These are phyloP conservation scores for Cryptococcus maquisensis DNA, from an alignment of 1,284 basidiomycete genomes.

Conservation along the genomic window DNA sequence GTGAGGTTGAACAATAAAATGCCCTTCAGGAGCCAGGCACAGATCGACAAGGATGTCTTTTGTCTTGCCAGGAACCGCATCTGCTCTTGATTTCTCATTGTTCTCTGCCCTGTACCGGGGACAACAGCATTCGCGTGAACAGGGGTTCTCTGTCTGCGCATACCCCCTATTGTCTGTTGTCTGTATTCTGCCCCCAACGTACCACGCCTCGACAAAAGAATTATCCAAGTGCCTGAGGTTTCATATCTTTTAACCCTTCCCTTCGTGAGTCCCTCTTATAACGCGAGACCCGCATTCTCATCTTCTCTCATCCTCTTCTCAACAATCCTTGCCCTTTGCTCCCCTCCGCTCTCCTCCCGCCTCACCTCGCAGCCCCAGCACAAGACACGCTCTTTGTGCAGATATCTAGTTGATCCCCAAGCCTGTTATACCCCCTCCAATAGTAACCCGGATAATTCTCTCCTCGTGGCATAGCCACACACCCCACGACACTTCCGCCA, in stretches of 20 bases:
- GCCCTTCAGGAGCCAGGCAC: neutral
- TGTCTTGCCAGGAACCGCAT: neutral
- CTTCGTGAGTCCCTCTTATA: neutral
- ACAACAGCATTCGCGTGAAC: no score
- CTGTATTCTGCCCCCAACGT: no score
- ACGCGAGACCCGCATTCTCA: neutral
- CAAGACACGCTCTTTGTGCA: neutral
- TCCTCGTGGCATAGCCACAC: neutral
- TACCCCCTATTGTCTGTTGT: no score
- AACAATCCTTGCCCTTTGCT: neutral
- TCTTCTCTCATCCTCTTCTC: neutral
- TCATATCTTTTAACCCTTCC: neutral
- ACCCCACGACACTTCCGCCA: conserved; percentile 1
- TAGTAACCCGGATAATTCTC: neutral
- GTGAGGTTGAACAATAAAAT: no score
- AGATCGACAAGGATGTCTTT: neutral
- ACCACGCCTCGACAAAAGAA: no score
- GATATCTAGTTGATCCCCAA: neutral
- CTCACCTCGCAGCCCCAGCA: neutral
- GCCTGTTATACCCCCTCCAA: neutral
- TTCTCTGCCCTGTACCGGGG: neutral
- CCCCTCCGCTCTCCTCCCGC: neutral
- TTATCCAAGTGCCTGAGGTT: neutral
- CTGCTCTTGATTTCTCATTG: neutral
- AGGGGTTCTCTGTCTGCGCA: no score